Evolutionary conservation across 768 basidiomycete genomes (phyloP), one percentile per base, ranked within the genome.

Genomic region (Lyophyllum shimeji): DNA sequence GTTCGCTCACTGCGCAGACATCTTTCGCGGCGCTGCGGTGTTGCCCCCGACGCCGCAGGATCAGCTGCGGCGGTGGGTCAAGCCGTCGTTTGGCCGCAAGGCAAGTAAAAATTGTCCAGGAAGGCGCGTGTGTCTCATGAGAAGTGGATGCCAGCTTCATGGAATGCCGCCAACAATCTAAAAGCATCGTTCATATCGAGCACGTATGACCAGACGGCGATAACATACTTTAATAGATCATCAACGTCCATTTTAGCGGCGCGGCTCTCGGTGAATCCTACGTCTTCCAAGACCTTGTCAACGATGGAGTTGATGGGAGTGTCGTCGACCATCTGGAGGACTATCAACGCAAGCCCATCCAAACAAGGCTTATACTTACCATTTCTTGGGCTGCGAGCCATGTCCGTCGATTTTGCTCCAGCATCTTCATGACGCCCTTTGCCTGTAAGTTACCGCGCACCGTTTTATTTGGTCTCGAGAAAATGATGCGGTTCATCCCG

Each of bases 171-270:
- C n/a, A 90, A 64, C 20, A 90, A 64, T 69, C 88, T 90, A 62
- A n/a, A 47, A 48, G 34, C 37, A 18, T 29, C 31, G 34, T 44
- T 29, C 50, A 43, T n/a, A 65, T 42, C 7, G 52, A 20, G 34
- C 43, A 47, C 34, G 17, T 20, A 7, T 21, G 46, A 29, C 9
- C 29, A 40, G 24, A 20, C 52, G 29, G 27, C 13, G 12, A 31
- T 46, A 31, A 74, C 87, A 52, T 65, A 93, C 93, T 89, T 94
- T 34, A 98, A 75, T 21, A 98, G 76, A 67, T 96, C 95, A 61
- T 96, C 90, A 11, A 97, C 79, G 55, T 89, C 85, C 94, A 98
- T 95, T 71, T 98, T 98, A 1, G 93, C 84, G 1, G 92, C 93
- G 44, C 95, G 83, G 49, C 79, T 83, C 50, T 95, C 90, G 18